These are phyloP conservation scores for Trichosanthes truncata DNA, from an alignment of 306 rosid genomes.

Conservation along the genomic window DNA sequence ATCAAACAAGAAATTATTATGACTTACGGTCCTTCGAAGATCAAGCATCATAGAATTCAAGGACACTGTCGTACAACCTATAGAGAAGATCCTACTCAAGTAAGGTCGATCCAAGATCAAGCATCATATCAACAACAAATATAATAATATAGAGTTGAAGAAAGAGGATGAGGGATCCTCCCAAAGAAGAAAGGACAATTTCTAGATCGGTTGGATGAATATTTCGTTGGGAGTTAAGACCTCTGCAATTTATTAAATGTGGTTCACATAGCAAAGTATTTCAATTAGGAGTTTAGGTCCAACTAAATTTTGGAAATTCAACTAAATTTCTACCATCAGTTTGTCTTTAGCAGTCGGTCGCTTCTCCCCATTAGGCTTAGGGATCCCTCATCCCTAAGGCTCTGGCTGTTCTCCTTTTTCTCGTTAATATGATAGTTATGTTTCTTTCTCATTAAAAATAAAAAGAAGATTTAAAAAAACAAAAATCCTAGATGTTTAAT, in stretches of 20 bases:
- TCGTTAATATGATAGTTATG: background rate
- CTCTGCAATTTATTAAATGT: background rate
- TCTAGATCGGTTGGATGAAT: background rate
- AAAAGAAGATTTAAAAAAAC: background rate
- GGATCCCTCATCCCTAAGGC: background rate
- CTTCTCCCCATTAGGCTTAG: background rate
- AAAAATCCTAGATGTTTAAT: background rate
- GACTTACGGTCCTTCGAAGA: background rate
- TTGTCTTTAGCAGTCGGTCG: background rate
- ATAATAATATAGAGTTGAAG: background rate
- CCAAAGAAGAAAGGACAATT: background rate
- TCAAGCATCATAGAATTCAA: background rate
- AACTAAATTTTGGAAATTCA: background rate
- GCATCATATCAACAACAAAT: slow-evolving; percentile 3
- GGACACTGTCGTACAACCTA: background rate
- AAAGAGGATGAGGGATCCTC: background rate
- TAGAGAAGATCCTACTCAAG: background rate
- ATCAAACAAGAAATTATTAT: background rate
- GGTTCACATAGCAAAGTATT: background rate
- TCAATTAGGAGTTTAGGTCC: background rate
- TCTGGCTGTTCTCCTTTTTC: background rate
- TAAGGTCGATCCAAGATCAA: background rate
- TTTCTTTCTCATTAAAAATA: background rate
- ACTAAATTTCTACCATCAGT: background rate
- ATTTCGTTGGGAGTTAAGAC: background rate